Evolutionary conservation across 208 protist species (phyloP).

Genomic region (Wallacemonas rigidus): DNA sequence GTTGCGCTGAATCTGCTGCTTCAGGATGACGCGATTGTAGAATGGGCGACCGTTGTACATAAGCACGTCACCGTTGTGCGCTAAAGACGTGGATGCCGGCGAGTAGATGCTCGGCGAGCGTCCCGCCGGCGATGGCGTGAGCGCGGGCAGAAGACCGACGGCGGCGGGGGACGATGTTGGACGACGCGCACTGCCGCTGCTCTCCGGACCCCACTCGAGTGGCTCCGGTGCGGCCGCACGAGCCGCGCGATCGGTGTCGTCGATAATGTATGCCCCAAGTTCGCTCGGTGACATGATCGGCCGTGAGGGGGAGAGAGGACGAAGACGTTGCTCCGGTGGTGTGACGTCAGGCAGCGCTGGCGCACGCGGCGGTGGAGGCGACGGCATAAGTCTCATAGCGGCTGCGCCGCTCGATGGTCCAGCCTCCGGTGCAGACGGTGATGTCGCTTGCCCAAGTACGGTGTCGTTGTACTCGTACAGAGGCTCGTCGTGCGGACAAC

Average conservation of each 20-base stretch:
- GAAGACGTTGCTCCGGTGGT: slow-evolving; percentile 9
- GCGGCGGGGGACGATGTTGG: not conserved
- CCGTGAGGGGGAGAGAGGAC: slow-evolving; percentile 4
- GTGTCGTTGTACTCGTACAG: slow-evolving; percentile 52
- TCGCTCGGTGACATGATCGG: slow-evolving; percentile 13
- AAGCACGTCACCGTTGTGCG: slow-evolving; percentile 19
- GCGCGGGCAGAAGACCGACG: not conserved
- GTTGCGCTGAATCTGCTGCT: slow-evolving; percentile 20
- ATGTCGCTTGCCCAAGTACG: no score
- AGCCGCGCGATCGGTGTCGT: not conserved
- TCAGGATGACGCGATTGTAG: slow-evolving; percentile 22
- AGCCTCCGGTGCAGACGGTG: no score
- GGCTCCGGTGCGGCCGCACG: not conserved
- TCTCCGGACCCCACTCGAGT: slow-evolving; percentile 8
- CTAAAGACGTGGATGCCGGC: not conserved
- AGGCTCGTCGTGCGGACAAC: slow-evolving; percentile 19
- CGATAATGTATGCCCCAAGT: not conserved
- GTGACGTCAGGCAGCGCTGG: slow-evolving; percentile 17
- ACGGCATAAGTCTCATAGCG: not conserved
- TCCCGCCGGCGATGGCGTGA: not conserved
- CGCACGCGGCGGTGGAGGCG: not conserved
- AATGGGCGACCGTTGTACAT: slow-evolving; percentile 26
- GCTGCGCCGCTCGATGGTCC: no score
- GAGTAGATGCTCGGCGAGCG: slow-evolving; percentile 13
- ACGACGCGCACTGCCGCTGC: slow-evolving; percentile 8